phyloP scores from a whole-genome alignment of 2,329 filamentous ascomycete species.

The Aspergillus sp. region DNA sequence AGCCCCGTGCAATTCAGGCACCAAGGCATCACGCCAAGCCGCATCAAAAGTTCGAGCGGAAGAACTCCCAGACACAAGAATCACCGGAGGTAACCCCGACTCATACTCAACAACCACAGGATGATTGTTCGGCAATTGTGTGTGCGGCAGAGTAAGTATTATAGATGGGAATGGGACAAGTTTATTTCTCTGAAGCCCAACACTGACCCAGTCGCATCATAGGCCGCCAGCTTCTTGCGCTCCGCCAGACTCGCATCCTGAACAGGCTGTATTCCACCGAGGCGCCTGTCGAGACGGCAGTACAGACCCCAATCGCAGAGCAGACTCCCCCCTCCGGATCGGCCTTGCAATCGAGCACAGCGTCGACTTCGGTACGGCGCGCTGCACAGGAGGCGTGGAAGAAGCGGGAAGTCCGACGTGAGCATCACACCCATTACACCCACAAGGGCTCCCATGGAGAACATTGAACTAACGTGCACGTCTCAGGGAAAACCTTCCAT shows the following conservation, averaged over 20 bases:
- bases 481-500: conserved; percentile 31
- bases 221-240: conserved; percentile 39
- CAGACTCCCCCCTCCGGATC: conserved; percentile 11
- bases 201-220: conserved; percentile 13
- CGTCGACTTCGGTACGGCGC: conserved; percentile 5
- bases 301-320: conserved; percentile 17
- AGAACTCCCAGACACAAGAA: conserved; percentile 18
- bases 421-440: conserved; percentile 9
- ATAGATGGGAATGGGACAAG: neutral
- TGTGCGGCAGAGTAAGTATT: conserved; percentile 40
- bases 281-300: conserved; percentile 24
- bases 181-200: neutral
- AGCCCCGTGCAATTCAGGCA: too few relatives aligned
- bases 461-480: conserved; percentile 1
- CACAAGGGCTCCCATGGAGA: too few relatives aligned
- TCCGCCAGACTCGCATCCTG: conserved; percentile 31
- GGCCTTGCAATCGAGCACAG: conserved; percentile 7
- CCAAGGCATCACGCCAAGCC: conserved; percentile 24
- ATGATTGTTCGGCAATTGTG: conserved; percentile 44
- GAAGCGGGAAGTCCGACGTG: conserved; percentile 22
- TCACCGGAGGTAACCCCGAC: conserved; percentile 8
- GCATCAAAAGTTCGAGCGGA: conserved; percentile 37
- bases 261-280: conserved; percentile 35
- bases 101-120: conserved; percentile 18
- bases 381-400: conserved; percentile 14